Evolutionary conservation across 1,139 yeast species (phyloP).

Genomic region (Suhomyces taliae): DNA sequence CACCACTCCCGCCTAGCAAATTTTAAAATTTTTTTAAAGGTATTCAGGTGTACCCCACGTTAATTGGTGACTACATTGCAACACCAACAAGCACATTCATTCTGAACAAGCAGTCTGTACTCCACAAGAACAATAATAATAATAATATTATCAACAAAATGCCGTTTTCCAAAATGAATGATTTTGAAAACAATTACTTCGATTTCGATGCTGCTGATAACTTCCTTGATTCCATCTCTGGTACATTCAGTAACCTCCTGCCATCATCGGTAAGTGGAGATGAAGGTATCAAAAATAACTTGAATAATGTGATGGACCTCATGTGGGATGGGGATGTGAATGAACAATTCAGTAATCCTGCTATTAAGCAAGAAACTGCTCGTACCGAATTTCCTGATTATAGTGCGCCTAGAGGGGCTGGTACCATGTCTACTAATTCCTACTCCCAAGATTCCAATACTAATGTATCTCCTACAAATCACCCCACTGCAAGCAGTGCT

Average conservation of each 20-base stretch:
- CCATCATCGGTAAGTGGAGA: conserved; percentile 19
- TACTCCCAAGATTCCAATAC: conserved; percentile 21
- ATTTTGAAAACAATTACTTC: conserved; percentile 19
- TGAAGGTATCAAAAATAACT: conserved; percentile 10
- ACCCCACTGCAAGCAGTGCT: conserved; percentile 29
- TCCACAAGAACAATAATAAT: too few relatives aligned
- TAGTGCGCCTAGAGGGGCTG: conserved; percentile 1
- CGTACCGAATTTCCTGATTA: neutral
- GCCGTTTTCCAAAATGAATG: conserved; percentile 15
- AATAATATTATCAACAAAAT: too few relatives aligned
- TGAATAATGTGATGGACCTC: conserved; percentile 2
- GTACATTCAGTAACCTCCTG: conserved; percentile 20
- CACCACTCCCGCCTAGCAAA: too few relatives aligned
- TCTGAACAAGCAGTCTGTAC: too few relatives aligned
- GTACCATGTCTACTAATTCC: conserved; percentile 17
- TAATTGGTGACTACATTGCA: too few relatives aligned
- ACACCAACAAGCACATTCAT: too few relatives aligned
- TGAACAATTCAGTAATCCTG: neutral
- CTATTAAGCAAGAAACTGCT: neutral
- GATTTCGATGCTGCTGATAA: conserved; percentile 39
- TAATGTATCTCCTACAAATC: conserved; percentile 29
- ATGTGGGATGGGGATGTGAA: conserved; percentile 8
- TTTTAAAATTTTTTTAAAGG: too few relatives aligned
- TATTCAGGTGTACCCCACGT: too few relatives aligned
- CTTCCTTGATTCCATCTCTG: conserved; percentile 35